A percentile compares a stretch with the other conserved stretches of the same genome.
Conservation (phyloP, 306 rosid genomes). For the Quercus suber region DNA sequence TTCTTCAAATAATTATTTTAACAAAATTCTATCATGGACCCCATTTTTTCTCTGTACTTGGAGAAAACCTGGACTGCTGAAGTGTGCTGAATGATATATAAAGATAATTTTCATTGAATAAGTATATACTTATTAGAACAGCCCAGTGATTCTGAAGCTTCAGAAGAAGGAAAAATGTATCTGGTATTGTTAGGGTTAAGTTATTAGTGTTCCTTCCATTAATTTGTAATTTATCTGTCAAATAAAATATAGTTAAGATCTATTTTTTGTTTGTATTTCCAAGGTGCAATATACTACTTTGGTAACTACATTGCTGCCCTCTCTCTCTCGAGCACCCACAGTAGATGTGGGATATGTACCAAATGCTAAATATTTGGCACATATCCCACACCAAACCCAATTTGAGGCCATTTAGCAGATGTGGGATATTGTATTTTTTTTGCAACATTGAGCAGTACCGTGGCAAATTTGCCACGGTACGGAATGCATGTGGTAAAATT, state of each 20-base stretch:
- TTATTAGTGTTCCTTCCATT: not conserved
- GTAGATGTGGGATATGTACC: no score
- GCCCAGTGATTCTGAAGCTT: not conserved
- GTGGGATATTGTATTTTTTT: no score
- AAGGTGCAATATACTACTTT: not conserved
- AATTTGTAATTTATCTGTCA: not conserved
- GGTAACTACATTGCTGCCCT: not conserved
- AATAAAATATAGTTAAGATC: not conserved
- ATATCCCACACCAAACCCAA: no score
- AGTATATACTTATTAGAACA: not conserved
- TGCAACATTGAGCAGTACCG: no score
- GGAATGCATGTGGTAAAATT: no score
- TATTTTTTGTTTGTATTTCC: not conserved
- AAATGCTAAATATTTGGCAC: no score
- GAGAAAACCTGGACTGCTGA: not conserved
- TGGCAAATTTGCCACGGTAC: no score
- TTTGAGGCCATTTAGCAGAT: no score
- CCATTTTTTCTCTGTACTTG: not conserved
- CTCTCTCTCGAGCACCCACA: no score
- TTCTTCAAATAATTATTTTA: not conserved
- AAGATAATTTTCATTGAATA: not conserved
- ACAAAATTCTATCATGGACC: not conserved
- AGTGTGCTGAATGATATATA: not conserved
- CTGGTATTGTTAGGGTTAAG: not conserved
- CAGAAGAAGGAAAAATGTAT: not conserved